phyloP scores from a whole-genome alignment of 257 asterid species.

The Capsicum pubescens region DNA sequence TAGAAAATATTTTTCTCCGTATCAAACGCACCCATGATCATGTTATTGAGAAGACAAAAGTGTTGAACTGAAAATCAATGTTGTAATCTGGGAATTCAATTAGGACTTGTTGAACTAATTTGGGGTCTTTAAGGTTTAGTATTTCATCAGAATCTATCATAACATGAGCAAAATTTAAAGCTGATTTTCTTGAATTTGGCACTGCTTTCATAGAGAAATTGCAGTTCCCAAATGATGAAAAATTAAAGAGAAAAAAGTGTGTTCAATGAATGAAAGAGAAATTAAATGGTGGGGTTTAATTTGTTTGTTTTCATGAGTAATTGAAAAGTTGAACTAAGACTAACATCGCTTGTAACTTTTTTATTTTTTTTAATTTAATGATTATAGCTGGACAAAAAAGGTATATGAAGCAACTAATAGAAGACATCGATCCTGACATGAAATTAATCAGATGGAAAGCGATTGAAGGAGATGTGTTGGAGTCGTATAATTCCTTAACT shows the following conservation, averaged over 20 bases:
- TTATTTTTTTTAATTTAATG: not conserved
- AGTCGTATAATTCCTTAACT: constrained; percentile 20
- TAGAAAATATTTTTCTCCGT: too few relatives aligned
- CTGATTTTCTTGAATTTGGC: constrained; percentile 41
- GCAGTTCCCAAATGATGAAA: constrained; percentile 65
- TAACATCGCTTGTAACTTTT: not conserved
- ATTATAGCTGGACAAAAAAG: not conserved
- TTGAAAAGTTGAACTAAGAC: not conserved
- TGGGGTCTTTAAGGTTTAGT: constrained; percentile 44
- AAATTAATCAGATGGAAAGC: not conserved
- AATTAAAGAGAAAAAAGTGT: not conserved
- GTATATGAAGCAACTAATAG: not conserved
- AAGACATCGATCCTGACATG: not conserved
- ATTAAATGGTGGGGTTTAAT: not conserved
- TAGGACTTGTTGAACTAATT: constrained; percentile 44
- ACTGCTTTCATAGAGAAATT: constrained; percentile 58
- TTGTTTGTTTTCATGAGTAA: not conserved
- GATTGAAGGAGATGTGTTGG: constrained; percentile 20
- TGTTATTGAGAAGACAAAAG: constrained; percentile 34
- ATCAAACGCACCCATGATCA: constrained; percentile 19
- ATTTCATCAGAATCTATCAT: constrained; percentile 52
- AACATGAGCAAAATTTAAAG: constrained; percentile 31
- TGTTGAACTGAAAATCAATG: constrained; percentile 34
- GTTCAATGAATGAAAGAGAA: constrained; percentile 3
- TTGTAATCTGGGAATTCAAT: constrained; percentile 46